Base-by-base conservation (phyloP, 441 rosid genomes). In the Rhodomyrtus psidioides region DNA sequence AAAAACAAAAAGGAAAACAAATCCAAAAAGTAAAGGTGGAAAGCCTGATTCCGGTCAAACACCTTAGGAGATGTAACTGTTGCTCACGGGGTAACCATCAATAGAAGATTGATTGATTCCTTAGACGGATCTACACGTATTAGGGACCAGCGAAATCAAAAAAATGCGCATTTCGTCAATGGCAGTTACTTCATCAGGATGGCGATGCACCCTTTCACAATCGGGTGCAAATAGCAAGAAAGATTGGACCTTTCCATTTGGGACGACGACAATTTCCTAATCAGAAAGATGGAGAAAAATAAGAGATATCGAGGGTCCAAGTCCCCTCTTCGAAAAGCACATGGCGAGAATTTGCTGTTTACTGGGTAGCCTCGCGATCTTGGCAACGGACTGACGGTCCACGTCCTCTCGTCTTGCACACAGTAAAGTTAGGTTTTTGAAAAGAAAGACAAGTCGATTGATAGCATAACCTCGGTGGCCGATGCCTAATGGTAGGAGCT, bases 281-380 rank as follows among this genome's bases (percentile, higher is more conserved):
- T 34, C 14, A 9, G 26, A 62, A 62, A 65, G 76, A 62, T 16
- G 34, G 75, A 65, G 24, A 65, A 34, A 5, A 24, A 19, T 0
- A 17, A 0, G 2, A 0, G 46, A 34, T 34, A 12, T 5, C 1
- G 46, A 17, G 24, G 42, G 39, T 28, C 70, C 39, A 5, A 27
- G 70, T 15, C 70, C 21, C 39, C 21, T 59, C 4, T 60, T 60
- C 26, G 44, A 17, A 62, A 62, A 62, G 75, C 13, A 4, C 3
- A 9, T 17, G 3, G 14, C 8, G 46, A 19, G 75, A 21, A 30
- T 30, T 30, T 30, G 26, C 75, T 44, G 12, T 17, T 62, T 9
- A 60, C 28, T 28, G 74, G 74, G 0, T 28, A 60, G 44, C 44
- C 44, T 23, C 3, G 0, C 0, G 42, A 15, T 46, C 26, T 0